Evolutionary conservation across 2,329 filamentous ascomycete species (phyloP), one percentile per base, ranked within the genome.

Genomic region (Trichoderma sp.): DNA sequence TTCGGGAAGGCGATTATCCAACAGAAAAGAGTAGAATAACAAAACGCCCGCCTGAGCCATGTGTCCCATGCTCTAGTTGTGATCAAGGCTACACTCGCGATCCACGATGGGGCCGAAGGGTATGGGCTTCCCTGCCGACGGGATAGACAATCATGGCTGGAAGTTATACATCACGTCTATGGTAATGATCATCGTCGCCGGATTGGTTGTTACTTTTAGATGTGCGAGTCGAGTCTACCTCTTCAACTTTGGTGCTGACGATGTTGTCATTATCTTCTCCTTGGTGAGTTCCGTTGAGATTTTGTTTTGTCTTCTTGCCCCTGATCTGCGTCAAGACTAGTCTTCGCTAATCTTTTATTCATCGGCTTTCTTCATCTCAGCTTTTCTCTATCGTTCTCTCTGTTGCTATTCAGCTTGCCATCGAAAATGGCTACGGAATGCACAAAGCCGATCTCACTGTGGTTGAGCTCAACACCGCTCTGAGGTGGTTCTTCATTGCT

Each of bases 401-500:
- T 12, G 61, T 53, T n/a, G n/a, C 51, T 7, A 70, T 70, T 34
- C 65, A 70, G 18, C 74, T 76, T 18, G 79, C 82, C 1, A 81
- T 81, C 58, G 73, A 77, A 15, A 80, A 81, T 72, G 82, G 82
- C 2, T 83, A 83, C 56, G 82, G 83, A 4, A 80, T 83, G 71
- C 82, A 83, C 51, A 79, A 81, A 36, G 74, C 66, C 8, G 81
- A 80, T 53, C 74, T 84, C 9, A 76, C 77, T 0, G 73, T 71
- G 18, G 51, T 74, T 1, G 80, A 83, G 14, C 72, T 75, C 5
- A n/a, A 70, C 21, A 64, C 43, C 32, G 74, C 75, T 2, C 71
- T 75, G 28, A 66, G 85, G 81, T 75, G 81, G 36, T 86, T 86
- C 76, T 86, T 83, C 72, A 77, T 84, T 30, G 81, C 83, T 1